Evolutionary conservation across 768 basidiomycete species (phyloP).

Genomic region (Trametes sanguinea): DNA sequence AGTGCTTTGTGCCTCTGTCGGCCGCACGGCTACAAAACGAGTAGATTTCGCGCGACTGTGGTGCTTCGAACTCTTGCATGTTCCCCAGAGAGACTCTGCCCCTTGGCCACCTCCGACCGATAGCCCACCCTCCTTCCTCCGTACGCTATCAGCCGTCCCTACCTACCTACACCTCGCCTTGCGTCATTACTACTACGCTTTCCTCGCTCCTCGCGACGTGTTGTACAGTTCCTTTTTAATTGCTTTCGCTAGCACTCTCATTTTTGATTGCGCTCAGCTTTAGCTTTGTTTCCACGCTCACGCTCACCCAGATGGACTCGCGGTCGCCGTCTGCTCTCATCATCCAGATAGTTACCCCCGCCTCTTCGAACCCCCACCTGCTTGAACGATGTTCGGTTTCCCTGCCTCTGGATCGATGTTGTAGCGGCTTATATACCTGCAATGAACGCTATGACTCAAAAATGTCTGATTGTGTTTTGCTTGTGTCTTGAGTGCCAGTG

Average conservation of each 20-base stretch:
- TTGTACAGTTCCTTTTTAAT: conserved; percentile 11
- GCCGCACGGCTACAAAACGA: conserved; percentile 11
- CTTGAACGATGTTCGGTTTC: conserved; percentile 8
- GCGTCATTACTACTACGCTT: background rate
- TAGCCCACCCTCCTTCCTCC: conserved; percentile 18
- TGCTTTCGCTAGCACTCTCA: background rate
- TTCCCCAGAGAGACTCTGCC: conserved; percentile 18
- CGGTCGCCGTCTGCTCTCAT: conserved; percentile 2
- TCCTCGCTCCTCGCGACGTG: background rate
- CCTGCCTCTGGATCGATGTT: conserved; percentile 8
- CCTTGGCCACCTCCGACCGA: conserved; percentile 16
- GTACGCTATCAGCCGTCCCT: background rate
- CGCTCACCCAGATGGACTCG: conserved; percentile 4
- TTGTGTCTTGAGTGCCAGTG: too few species aligned
- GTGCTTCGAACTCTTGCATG: conserved; percentile 10
- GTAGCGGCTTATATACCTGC: conserved; percentile 22
- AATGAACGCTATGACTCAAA: conserved; percentile 20
- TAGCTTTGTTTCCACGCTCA: background rate
- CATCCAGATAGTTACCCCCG: background rate
- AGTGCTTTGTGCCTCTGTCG: conserved; percentile 8
- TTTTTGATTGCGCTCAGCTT: background rate
- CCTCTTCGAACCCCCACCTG: background rate
- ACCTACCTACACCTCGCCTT: background rate
- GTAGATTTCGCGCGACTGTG: background rate
- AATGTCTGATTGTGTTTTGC: background rate